Conservation (phyloP, 164 flowering plant species). For the Umbilicus rupestris region DNA sequence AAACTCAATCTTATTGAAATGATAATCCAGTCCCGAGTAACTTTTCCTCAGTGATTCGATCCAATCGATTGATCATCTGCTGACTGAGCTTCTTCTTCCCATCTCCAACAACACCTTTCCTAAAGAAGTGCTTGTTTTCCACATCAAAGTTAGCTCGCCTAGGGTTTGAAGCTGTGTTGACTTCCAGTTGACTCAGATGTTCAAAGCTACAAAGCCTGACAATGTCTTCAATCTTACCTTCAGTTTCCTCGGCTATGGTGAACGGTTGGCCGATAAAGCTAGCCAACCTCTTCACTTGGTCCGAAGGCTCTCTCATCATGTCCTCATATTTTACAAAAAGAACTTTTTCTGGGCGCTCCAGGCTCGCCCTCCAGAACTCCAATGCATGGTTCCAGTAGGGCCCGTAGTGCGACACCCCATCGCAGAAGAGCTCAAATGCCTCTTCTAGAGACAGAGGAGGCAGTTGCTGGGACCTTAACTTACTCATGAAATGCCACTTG, state of each 20-base stretch:
- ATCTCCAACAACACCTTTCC: slow-evolving; percentile 16
- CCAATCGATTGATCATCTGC: slow-evolving; percentile 9
- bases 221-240: slow-evolving; percentile 12
- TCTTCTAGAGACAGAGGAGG: slow-evolving; percentile 8
- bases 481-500: slow-evolving; percentile 14
- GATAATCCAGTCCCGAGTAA: slow-evolving; percentile 4
- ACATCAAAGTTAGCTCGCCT: background rate
- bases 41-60: slow-evolving; percentile 10
- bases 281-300: slow-evolving; percentile 14
- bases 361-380: slow-evolving; percentile 17
- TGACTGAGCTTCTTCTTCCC: slow-evolving; percentile 11
- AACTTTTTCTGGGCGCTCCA: slow-evolving; percentile 11
- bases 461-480: background rate
- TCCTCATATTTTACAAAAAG: slow-evolving; percentile 13
- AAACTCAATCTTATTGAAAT: background rate
- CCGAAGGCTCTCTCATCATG: slow-evolving; percentile 3
- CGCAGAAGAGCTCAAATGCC: slow-evolving; percentile 19
- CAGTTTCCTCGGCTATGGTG: slow-evolving; percentile 11
- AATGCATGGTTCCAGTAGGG: slow-evolving; percentile 19
- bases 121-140: slow-evolving; percentile 4
- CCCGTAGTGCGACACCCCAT: slow-evolving; percentile 14
- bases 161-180: slow-evolving; percentile 5
- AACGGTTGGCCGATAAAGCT: slow-evolving; percentile 15
- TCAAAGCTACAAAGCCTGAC: slow-evolving; percentile 17
- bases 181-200: slow-evolving; percentile 13